These are phyloP conservation scores for Stylonectria norvegica DNA, from an alignment of 2,329 filamentous ascomycete genomes.

Conservation along the genomic window DNA sequence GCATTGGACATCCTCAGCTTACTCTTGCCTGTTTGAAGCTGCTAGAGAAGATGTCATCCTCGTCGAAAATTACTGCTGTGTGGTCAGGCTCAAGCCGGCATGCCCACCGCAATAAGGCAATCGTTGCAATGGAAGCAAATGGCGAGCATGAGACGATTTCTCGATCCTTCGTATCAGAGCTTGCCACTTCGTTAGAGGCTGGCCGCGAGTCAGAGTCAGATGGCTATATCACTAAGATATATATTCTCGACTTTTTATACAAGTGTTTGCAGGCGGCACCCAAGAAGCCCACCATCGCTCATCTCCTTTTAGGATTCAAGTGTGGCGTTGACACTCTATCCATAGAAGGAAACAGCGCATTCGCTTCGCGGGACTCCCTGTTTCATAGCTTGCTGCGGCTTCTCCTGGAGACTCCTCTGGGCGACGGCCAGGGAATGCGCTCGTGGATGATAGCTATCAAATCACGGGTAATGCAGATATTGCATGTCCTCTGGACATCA, in stretches of 20 bases:
- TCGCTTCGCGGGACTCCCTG: slow-evolving; percentile 68
- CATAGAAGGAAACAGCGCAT: slow-evolving; percentile 65
- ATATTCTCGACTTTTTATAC: slow-evolving; percentile 81
- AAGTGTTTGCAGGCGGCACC: slow-evolving; percentile 73
- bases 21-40: slow-evolving; percentile 78
- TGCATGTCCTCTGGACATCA: slow-evolving; percentile 81
- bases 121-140: slow-evolving; percentile 81
- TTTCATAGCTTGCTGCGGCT: slow-evolving; percentile 78
- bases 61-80: slow-evolving; percentile 71
- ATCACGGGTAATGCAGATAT: slow-evolving; percentile 65
- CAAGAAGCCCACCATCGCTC: slow-evolving; percentile 80
- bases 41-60: slow-evolving; percentile 81
- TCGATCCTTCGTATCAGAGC: slow-evolving; percentile 65
- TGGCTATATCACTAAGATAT: slow-evolving; percentile 77
- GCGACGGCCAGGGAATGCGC: slow-evolving; percentile 57
- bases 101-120: slow-evolving; percentile 73
- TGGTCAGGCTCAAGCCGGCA: slow-evolving; percentile 60
- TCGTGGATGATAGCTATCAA: slow-evolving; percentile 69
- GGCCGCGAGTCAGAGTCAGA: slow-evolving; percentile 66
- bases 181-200: slow-evolving; percentile 68
- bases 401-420: slow-evolving; percentile 65
- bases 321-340: slow-evolving; percentile 69
- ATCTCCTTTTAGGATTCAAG: slow-evolving; percentile 83
- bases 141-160: slow-evolving; percentile 78
- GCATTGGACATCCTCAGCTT: slow-evolving; percentile 75